Conservation (phyloP, 768 basidiomycete genomes). For the Cyclocybe aegerita region DNA sequence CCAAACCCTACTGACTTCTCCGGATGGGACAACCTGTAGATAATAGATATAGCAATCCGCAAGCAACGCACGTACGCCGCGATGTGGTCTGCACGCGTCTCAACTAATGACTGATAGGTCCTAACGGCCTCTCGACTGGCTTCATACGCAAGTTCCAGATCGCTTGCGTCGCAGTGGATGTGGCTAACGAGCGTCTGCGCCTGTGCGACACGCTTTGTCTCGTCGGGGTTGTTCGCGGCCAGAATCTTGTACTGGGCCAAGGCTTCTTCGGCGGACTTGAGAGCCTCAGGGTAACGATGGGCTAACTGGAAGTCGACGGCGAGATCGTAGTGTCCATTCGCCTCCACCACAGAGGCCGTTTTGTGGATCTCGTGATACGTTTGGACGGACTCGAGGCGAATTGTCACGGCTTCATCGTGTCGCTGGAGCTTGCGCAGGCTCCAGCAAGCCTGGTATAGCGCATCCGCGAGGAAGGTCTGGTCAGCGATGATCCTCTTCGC, state of each 20-base stretch:
- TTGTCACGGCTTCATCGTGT: constrained; percentile 12
- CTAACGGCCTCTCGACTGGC: too few relatives aligned
- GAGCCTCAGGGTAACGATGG: constrained; percentile 4
- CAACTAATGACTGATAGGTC: too few relatives aligned
- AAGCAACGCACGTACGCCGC: too few relatives aligned
- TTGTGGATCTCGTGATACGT: constrained; percentile 7
- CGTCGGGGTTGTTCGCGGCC: constrained; percentile 7
- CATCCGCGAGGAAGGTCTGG: constrained; percentile 12
- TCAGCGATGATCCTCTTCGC: constrained; percentile 8
- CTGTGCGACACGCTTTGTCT: constrained; percentile 9
- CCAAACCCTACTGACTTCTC: too few relatives aligned
- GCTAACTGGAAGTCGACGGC: constrained; percentile 12
- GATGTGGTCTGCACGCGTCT: too few relatives aligned
- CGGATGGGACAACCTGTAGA: too few relatives aligned
- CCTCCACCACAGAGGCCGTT: constrained; percentile 3
- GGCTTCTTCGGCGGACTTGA: constrained; percentile 3
- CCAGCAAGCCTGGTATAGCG: constrained; percentile 9
- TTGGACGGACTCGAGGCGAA: constrained; percentile 8
- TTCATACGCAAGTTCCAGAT: neutral
- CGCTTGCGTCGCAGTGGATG: constrained; percentile 1
- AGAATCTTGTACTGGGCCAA: constrained; percentile 11
- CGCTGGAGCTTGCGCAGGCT: constrained; percentile 8
- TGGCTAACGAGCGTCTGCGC: constrained; percentile 5
- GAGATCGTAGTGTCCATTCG: constrained; percentile 10
- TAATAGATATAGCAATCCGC: too few relatives aligned